Base-by-base conservation (phyloP, 805 yeast species). In the Suhomyces faveliae region DNA sequence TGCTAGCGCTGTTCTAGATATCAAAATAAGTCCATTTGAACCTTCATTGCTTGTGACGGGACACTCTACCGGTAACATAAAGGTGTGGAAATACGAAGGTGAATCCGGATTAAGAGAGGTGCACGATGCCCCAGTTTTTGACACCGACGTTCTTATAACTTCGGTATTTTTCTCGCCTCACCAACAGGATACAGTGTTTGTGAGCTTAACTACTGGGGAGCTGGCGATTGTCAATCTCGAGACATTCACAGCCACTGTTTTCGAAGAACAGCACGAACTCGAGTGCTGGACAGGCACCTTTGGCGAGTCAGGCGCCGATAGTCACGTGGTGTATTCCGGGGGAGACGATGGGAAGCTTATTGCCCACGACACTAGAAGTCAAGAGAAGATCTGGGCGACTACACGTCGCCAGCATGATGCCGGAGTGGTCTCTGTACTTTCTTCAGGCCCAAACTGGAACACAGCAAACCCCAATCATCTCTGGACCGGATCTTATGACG, bases 401-500 rank as follows among this genome's bases (percentile, higher is more conserved):
- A 65, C 70, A 4, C 61, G 63, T 29, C 77, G 88, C 47, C 74
- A 87, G 19, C 98, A 92, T 62, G 86, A 82, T 35, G 97, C 98
- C 0, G 99, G 99, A 1, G 89, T 92, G 1, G 92, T 90, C 3
- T 83, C 95, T 1, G 85, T 94, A 13, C 77, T 91, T 40, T 68
- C 77, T 0, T 67, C 77, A 2, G 51, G 58, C 5, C 33, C 43
- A 0, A 57, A 57, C 8, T 83, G 87, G 85, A 67, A 67, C 49
- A 41, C 51, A 0, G 51, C 54, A 10, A 68, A 70, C 29, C 79
- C 82, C 2, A 71, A 76, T 54, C 70, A 70, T 4, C 50, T 89
- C 17, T 83, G 88, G 84, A 89, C 97, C 0, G 99, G 99, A 0
- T 86, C 96, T 0, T 92, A 92, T 64, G 99, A 92, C 64, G 98